A percentile compares a stretch with the other conserved stretches of the same genome.
Evolutionary conservation across 1,139 yeast species (phyloP).

Genomic region (Candida dubliniensis): DNA sequence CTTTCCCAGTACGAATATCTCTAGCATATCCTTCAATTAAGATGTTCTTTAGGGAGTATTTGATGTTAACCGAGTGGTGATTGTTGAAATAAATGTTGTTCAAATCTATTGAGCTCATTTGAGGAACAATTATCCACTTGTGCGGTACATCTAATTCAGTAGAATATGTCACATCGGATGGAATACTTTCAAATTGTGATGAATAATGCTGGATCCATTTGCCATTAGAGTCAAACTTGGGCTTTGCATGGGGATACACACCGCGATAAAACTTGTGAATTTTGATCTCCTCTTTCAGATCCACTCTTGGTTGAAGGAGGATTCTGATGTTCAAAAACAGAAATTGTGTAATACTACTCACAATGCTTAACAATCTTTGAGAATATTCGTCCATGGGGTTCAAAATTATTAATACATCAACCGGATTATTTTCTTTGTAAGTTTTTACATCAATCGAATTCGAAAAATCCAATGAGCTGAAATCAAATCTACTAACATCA

Average conservation of each 20-base stretch:
- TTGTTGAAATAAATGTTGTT: constrained; percentile 55
- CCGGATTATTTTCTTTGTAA: constrained; percentile 21
- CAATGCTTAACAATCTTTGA: constrained; percentile 57
- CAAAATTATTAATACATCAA: constrained; percentile 58
- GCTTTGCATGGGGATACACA: constrained; percentile 33
- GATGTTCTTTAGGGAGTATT: constrained; percentile 42
- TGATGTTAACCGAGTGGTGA: constrained; percentile 12
- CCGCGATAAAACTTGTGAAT: constrained; percentile 62
- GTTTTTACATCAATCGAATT: constrained; percentile 34
- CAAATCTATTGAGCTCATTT: constrained; percentile 54
- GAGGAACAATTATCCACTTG: constrained; percentile 58
- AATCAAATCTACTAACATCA: constrained; percentile 47
- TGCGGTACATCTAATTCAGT: constrained; percentile 63
- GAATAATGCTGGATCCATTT: constrained; percentile 15
- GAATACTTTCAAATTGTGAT: constrained; percentile 32
- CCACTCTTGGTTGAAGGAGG: constrained; percentile 55
- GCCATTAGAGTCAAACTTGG: constrained; percentile 45
- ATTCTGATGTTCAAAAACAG: constrained; percentile 53
- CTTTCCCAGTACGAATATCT: constrained; percentile 33
- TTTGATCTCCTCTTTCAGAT: constrained; percentile 37
- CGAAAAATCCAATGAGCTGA: constrained; percentile 35
- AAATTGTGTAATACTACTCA: constrained; percentile 43
- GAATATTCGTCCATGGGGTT: constrained; percentile 75
- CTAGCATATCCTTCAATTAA: constrained; percentile 72
- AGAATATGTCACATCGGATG: constrained; percentile 51